Percentiles rank a stretch among this genome's conserved stretches.
These are phyloP conservation scores for Sugiyamaella marilandica DNA, from an alignment of 805 yeast species.

Conservation along the genomic window DNA sequence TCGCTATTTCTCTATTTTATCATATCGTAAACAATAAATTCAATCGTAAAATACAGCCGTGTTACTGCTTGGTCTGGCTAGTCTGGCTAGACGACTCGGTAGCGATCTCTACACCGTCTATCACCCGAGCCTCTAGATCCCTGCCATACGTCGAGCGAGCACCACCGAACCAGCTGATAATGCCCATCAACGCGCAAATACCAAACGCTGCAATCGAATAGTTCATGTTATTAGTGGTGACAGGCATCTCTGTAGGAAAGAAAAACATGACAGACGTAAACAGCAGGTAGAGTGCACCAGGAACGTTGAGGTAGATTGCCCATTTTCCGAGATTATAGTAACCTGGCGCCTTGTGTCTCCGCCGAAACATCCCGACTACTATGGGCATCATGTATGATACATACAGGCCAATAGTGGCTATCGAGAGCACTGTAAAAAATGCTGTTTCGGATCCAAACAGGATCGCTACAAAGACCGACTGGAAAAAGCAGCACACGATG, in stretches of 20 bases:
- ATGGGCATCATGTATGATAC: conserved; percentile 76
- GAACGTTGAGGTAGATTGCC: conserved; percentile 19
- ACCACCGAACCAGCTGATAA: conserved; percentile 12
- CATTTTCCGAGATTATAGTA: conserved; percentile 21
- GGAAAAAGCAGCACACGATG: conserved; percentile 58
- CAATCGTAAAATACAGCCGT: too few species aligned
- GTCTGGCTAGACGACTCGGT: conserved; percentile 28
- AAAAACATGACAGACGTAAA: conserved; percentile 20
- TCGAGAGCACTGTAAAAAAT: conserved; percentile 40
- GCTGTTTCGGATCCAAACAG: conserved; percentile 32
- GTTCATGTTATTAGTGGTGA: conserved; percentile 42
- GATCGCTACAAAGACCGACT: conserved; percentile 75
- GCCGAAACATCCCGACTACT: conserved; percentile 11
- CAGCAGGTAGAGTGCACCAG: conserved; percentile 15
- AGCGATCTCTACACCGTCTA: background rate
- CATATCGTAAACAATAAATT: too few species aligned
- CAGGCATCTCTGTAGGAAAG: conserved; percentile 31
- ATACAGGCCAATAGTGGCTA: conserved; percentile 73
- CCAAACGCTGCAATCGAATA: conserved; percentile 59
- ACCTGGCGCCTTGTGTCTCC: conserved; percentile 20
- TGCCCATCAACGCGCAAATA: conserved; percentile 6
- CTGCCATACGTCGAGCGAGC: conserved; percentile 8
- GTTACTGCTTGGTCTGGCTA: conserved; percentile 62
- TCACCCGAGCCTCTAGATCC: background rate
- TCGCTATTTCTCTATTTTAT: too few species aligned